Evolutionary conservation across 345 rosid species (phyloP), one percentile per base, ranked within the genome.

Genomic region (Acer negundo): DNA sequence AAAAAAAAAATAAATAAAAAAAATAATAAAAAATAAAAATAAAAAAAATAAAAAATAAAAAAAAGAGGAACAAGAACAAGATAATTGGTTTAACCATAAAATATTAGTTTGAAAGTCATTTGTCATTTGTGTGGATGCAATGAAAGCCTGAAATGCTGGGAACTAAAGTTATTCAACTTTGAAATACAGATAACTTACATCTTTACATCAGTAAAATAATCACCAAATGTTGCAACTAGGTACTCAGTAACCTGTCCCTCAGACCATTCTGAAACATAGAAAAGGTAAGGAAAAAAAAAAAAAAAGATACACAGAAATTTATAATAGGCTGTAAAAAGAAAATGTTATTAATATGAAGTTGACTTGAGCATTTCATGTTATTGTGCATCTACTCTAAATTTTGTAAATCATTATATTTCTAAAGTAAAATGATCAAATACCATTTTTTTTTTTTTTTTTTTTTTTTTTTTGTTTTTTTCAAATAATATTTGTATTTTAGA

Each of bases 201-300:
- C 88, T 94, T 94, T 58, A 97, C 97, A 90, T 97, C 97, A 66
- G 93, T 84, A 78, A 97, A 97, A 80, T 97, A 97, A 82, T 97
- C 99, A 65, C 94, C 92, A 84, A 92, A 97, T 76, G 98, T 97
- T 77, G 97, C 98, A 65, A 94, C 95, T 6, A 94, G 89, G 84
- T 75, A 94, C 86, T 94, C 98, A 0, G 99, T 92, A 76, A 97
- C 98, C 81, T 94, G 97, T 79, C 94, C 99, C 81, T 97, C 99
- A 46, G 66, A 75, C 99, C 99, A 97, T 71, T 97, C 99, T 97
- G 92, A 82, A 86, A 87, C 71, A 83, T 46, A 78, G 38, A 67
- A 31, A 59, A 67, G 75, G 31, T 72, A 53, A 80, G 79, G 75
- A 76, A 62, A 51, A 4, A 15, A 51, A 16, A 51, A 13, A 3